Evolutionary conservation across 2,329 filamentous ascomycete genomes (phyloP).

Genomic region (Alternaria ethzedia): DNA sequence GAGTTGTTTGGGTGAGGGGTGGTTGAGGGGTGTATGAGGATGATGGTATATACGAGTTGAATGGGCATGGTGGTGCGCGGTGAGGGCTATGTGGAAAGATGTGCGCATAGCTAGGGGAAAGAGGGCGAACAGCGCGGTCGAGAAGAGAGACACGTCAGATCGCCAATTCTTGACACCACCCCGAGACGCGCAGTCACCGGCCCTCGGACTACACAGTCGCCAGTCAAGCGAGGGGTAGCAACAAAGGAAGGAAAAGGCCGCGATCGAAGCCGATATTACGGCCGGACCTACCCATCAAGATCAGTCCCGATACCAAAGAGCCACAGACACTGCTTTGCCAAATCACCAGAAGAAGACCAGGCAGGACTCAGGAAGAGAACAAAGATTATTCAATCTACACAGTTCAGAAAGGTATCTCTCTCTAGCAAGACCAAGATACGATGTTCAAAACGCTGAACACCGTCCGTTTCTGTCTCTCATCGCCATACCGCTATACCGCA

Average conservation of each 20-base stretch:
- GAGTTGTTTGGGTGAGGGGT: background rate
- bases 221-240: background rate
- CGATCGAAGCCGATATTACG: background rate
- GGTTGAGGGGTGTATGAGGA: background rate
- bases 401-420: slow-evolving; percentile 10
- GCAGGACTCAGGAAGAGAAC: background rate
- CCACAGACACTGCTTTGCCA: background rate
- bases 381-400: slow-evolving; percentile 10
- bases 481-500: background rate
- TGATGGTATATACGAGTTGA: background rate
- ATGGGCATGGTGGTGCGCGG: background rate
- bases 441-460: background rate
- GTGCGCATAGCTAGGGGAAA: background rate
- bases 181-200: background rate
- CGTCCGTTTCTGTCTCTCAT: background rate
- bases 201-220: background rate
- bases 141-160: background rate
- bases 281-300: background rate
- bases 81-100: background rate
- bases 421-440: background rate
- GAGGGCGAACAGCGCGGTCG: background rate
- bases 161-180: background rate
- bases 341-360: background rate
- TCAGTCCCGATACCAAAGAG: background rate
- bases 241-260: background rate